Conservation (phyloP, 164 flowering plant species). For the Stephania cephalantha region DNA sequence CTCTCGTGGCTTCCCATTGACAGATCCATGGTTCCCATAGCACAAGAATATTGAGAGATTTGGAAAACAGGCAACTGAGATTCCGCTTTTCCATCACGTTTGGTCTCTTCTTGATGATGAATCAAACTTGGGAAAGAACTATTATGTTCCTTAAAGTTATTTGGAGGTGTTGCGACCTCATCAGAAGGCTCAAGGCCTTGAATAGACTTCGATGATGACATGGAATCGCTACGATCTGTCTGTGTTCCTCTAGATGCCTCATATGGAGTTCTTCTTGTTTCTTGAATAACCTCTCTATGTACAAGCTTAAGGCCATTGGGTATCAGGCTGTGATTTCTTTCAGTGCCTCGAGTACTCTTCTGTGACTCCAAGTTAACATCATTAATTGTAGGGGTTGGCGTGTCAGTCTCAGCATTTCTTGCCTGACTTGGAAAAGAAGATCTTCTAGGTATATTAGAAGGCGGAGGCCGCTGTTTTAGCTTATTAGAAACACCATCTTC, state of each 20-base stretch:
- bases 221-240: conserved; percentile 50
- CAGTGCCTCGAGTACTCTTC: conserved; percentile 30
- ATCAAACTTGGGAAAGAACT: not conserved
- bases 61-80: conserved; percentile 22
- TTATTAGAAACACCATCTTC: conserved; percentile 59
- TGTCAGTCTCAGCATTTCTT: conserved; percentile 37
- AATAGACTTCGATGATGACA: conserved; percentile 52
- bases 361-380: conserved; percentile 22
- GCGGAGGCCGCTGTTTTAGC: conserved; percentile 55
- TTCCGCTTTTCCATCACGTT: conserved; percentile 24
- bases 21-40: conserved; percentile 24
- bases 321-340: conserved; percentile 18
- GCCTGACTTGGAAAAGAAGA: conserved; percentile 50
- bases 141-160: conserved; percentile 18
- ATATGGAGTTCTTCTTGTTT: conserved; percentile 21
- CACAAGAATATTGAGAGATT: conserved; percentile 19
- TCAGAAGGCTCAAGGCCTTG: conserved; percentile 41
- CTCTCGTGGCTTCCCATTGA: conserved; percentile 24
- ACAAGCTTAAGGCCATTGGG: conserved; percentile 19
- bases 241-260: conserved; percentile 34
- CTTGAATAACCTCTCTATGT: conserved; percentile 18
- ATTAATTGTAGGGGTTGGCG: conserved; percentile 22
- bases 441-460: conserved; percentile 41
- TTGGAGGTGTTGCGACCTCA: conserved; percentile 36
- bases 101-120: not conserved